Evolutionary conservation across 495 filamentous ascomycete species (phyloP).

Genomic region (Aspergillus bridgeri): DNA sequence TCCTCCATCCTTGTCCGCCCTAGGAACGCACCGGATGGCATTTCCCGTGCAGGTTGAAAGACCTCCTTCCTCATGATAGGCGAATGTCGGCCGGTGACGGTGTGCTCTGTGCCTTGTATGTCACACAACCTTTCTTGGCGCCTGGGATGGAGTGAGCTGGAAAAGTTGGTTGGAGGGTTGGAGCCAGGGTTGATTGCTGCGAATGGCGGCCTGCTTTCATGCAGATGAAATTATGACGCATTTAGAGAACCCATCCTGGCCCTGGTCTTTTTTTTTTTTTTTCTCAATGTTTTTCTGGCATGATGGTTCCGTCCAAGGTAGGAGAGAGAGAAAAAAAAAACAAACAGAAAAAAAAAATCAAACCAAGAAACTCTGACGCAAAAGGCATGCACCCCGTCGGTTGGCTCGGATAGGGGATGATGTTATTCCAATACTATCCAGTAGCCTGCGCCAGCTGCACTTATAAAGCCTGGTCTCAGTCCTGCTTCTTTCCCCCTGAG

Average conservation of each 20-base stretch:
- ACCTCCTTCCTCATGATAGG: not conserved
- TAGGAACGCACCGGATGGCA: not conserved
- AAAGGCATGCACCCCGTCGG: constrained; percentile 6
- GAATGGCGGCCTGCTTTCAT: constrained; percentile 22
- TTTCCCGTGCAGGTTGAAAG: not conserved
- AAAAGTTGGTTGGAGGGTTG: not conserved
- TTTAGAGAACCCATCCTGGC: constrained; percentile 22
- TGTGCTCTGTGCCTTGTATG: not conserved
- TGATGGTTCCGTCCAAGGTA: no score
- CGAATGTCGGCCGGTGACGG: not conserved
- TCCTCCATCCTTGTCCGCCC: not conserved
- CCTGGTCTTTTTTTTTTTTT: not conserved
- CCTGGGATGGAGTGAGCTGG: not conserved
- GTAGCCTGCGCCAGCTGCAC: not conserved
- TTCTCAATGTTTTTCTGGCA: not conserved
- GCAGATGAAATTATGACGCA: constrained; percentile 33
- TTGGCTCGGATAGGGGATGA: constrained; percentile 6
- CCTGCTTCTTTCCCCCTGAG: not conserved
- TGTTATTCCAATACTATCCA: constrained; percentile 6
- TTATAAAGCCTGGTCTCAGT: constrained; percentile 15
- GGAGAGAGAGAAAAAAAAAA: constrained; percentile 1
- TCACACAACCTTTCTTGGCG: not conserved
- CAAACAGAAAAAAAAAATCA: not conserved
- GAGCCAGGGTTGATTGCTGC: not conserved
- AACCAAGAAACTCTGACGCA: constrained; percentile 9